Evolutionary conservation across 176 grass and related monocot genomes (phyloP), one percentile per base, ranked within the genome.

Genomic region (Oryza rufipogon): DNA sequence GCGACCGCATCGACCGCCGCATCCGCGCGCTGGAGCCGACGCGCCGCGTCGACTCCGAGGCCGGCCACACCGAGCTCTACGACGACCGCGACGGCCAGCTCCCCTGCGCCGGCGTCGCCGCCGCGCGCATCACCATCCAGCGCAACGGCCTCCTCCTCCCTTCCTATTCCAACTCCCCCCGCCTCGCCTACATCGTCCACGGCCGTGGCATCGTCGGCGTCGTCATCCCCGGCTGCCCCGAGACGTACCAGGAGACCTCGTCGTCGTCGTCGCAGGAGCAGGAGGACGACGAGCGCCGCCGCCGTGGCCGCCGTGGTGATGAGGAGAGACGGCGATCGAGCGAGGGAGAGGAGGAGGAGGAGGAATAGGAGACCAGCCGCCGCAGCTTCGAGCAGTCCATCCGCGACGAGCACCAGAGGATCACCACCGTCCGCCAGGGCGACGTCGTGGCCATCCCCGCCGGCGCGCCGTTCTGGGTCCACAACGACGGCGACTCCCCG

Each of bases 371-470:
- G 70, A 54, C 17, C 6, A 82, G 70, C 64, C 64, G 67, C 15
- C 67, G 41, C 39, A 16, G 65, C 16, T 38, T 56, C 22, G 11
- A 75, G 69, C 71, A 88, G 64, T 49, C 70, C 65, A 47, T 83
- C 80, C 58, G 51, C 2, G 86, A 88, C 20, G 86, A 88, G 86
- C 80, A 88, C 66, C 86, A 88, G 67, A 76, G 80, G 48, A 84
- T 84, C 86, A 68, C 56, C 11, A 66, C 70, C 25, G 33, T 84
- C 66, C 80, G 87, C 14, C 51, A 88, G 71, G 87, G 87, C 15
- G 80, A 84, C 16, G 51, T 84, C 26, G 45, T 90, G 3, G 83
- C 83, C n/a, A 41, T 90, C 66, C 83, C 88, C 5, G 79, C 88
- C 3, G 88, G 88, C 15, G 83, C 82, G 14, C 75, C 66, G 39